Conservation (phyloP, 768 basidiomycete species). For the Psilocybe subaeruginosa region DNA sequence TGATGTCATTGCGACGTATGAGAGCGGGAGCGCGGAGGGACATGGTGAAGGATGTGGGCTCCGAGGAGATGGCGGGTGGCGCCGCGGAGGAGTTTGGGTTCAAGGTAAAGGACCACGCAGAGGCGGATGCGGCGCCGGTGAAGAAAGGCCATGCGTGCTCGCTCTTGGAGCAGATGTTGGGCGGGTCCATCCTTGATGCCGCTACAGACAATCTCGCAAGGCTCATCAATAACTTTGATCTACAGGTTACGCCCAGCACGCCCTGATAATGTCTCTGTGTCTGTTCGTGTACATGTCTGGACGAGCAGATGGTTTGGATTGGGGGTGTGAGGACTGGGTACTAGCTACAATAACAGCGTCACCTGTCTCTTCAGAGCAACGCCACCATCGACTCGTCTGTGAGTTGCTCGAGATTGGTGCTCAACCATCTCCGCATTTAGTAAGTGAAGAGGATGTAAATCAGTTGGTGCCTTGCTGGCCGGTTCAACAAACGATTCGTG, state of each 20-base stretch:
- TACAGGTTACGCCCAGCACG: slow-evolving; percentile 74
- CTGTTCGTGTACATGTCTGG: slow-evolving; percentile 29
- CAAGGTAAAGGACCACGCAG: slow-evolving; percentile 16
- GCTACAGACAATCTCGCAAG: slow-evolving; percentile 81
- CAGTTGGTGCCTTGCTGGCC: too few relatives aligned
- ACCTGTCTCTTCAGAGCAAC: too few relatives aligned
- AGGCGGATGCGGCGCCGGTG: slow-evolving; percentile 37
- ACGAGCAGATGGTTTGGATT: too few relatives aligned
- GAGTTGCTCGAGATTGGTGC: too few relatives aligned
- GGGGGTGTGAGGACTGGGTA: too few relatives aligned
- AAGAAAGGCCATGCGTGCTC: slow-evolving; percentile 58
- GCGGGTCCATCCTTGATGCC: slow-evolving; percentile 67
- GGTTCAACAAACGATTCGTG: too few relatives aligned
- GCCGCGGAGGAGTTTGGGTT: too few relatives aligned
- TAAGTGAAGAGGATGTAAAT: too few relatives aligned
- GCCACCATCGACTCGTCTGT: too few relatives aligned
- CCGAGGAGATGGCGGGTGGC: too few relatives aligned
- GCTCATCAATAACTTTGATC: slow-evolving; percentile 78
- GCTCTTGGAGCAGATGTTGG: slow-evolving; percentile 64
- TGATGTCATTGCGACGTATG: neutral
- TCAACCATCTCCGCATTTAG: too few relatives aligned
- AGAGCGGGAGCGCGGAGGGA: slow-evolving; percentile 20
- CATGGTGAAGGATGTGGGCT: neutral
- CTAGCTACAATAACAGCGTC: too few relatives aligned
- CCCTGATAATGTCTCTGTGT: slow-evolving; percentile 49